Evolutionary conservation across 1,139 yeast genomes (phyloP), one percentile per base, ranked within the genome.

Genomic region (Geotrichum klebahnii): DNA sequence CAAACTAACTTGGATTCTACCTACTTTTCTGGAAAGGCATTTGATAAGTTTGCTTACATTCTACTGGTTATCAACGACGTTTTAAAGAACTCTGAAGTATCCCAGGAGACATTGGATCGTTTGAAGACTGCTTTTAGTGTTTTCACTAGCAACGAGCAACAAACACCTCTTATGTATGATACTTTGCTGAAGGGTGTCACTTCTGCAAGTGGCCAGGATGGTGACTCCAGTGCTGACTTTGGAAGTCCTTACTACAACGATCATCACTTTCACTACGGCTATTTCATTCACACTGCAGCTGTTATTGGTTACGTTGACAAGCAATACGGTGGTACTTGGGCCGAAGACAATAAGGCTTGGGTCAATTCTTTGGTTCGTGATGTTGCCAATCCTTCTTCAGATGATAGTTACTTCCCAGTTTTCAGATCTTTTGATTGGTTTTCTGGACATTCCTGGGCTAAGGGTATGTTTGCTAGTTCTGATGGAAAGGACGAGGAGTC

Each of bases 401-500:
- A 35, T 14, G 89, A 83, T 63, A 50, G 68, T 1, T 76, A 75
- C 59, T 84, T 82, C 76, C 92, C 92, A 4, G 81, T 78, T 20
- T 82, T 79, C 14, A 72, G 92, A 61, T 75, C 76, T 69, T 84
- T 84, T 66, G 88, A 83, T 62, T 84, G 87, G 87, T 84, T 69
- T 65, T 74, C 74, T 40, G 94, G 94, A 19, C 92, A 84, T 62
- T 82, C 89, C 4, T 84, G 89, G 87, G 90, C 92, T 3, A 78
- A 78, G 56, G 92, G 94, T n/a, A 69, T 84, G 52, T 80, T 77
- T 59, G 75, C 75, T 31, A 71, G 79, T 55, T 82, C 80, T 24
- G 90, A 84, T 62, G 90, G 92, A 50, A 79, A 80, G 58, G 82
- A 84, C 60, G 83, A 84, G 67, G 92, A 84, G 64, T 81, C 88